phyloP scores from a whole-genome alignment of 768 basidiomycete genomes.

The Gymnopilus junonius region DNA sequence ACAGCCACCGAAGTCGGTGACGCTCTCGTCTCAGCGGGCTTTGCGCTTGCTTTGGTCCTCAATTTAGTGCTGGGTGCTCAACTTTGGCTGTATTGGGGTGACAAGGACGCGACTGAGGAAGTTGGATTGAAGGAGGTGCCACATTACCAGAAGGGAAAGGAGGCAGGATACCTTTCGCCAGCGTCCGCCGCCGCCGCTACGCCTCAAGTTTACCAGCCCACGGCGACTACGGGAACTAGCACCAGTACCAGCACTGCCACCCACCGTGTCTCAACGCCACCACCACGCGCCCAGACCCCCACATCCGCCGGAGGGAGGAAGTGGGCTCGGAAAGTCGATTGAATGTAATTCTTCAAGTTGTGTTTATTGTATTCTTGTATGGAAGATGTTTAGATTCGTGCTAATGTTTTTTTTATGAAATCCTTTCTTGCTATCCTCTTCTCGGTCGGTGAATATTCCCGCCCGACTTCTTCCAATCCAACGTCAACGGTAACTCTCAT shows the following conservation, averaged over 20 bases:
- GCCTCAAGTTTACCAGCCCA: constrained; percentile 17
- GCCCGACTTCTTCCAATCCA: not conserved
- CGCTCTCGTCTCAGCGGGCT: constrained; percentile 78
- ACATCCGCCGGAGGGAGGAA: constrained; percentile 61
- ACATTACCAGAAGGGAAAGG: constrained; percentile 1
- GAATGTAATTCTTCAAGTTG: constrained; percentile 20
- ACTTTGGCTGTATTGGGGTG: constrained; percentile 85
- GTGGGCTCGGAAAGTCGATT: constrained; percentile 80
- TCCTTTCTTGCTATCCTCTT: not conserved
- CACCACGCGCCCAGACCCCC: constrained; percentile 37
- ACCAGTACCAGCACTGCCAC: constrained; percentile 28
- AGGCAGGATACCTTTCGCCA: constrained; percentile 4
- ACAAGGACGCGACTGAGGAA: constrained; percentile 37
- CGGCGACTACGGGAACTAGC: constrained; percentile 1
- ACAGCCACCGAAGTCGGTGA: constrained; percentile 91
- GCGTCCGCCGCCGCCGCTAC: constrained; percentile 15
- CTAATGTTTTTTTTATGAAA: not conserved
- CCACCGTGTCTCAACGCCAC: constrained; percentile 46
- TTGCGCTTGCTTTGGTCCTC: constrained; percentile 78
- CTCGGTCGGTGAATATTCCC: not conserved
- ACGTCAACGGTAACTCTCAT: not conserved
- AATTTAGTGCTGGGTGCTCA: constrained; percentile 87
- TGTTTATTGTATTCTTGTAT: not conserved
- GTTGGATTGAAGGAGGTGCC: constrained; percentile 15
- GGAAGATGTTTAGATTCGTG: not conserved